Conservation (phyloP, 2,329 filamentous ascomycete species). For the Colletotrichum sp. region DNA sequence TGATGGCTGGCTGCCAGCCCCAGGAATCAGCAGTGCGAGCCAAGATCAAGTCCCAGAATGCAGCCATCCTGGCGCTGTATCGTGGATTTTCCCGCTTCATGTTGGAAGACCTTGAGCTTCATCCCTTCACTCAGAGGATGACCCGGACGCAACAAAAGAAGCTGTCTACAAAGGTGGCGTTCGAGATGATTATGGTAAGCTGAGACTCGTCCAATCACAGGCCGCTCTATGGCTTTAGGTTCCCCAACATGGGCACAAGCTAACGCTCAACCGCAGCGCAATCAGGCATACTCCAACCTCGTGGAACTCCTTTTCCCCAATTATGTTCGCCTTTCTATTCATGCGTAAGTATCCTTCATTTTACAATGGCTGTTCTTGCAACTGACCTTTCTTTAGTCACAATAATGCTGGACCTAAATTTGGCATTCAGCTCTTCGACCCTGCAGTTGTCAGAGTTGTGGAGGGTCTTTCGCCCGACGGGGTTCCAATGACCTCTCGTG, state of each 20-base stretch:
- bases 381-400: slow-evolving; percentile 26
- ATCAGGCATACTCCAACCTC: slow-evolving; percentile 53
- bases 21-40: slow-evolving; percentile 29
- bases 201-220: not conserved
- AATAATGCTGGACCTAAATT: slow-evolving; percentile 46
- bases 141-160: slow-evolving; percentile 33
- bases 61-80: slow-evolving; percentile 54
- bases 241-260: not conserved
- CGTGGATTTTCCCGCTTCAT: slow-evolving; percentile 67
- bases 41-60: slow-evolving; percentile 32
- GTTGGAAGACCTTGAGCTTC: slow-evolving; percentile 35
- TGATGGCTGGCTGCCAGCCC: slow-evolving; percentile 39
- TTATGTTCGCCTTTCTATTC: slow-evolving; percentile 52
- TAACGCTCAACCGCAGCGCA: slow-evolving; percentile 31
- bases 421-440: slow-evolving; percentile 42
- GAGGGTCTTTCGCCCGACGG: slow-evolving; percentile 32
- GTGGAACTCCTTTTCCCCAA: slow-evolving; percentile 50
- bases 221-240: not conserved
- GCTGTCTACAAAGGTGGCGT: slow-evolving; percentile 32
- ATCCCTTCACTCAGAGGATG: slow-evolving; percentile 27
- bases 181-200: slow-evolving; percentile 37
- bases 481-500: slow-evolving; percentile 21
- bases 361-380: not conserved
- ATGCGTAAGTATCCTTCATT: slow-evolving; percentile 36
- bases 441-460: slow-evolving; percentile 32